phyloP scores from a whole-genome alignment of 106 monocot genomes.

The Platanthera guangdongensis region DNA sequence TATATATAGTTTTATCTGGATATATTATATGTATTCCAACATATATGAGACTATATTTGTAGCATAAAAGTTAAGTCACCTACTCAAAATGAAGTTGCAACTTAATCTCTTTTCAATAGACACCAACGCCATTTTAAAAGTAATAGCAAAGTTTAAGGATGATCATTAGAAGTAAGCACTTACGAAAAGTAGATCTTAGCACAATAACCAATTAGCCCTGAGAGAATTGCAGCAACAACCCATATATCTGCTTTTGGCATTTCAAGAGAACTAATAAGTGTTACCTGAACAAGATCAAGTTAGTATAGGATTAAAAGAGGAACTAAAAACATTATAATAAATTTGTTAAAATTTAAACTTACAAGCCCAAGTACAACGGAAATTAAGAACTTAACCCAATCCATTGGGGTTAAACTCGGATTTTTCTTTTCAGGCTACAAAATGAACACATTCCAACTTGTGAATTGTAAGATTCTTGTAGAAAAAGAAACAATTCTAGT shows the following conservation, averaged over 20 bases:
- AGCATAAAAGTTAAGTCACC: background rate
- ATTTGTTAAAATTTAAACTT: slow-evolving; percentile 15
- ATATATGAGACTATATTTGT: background rate
- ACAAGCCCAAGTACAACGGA: slow-evolving; percentile 80
- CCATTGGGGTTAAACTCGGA: slow-evolving; percentile 94
- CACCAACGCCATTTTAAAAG: background rate
- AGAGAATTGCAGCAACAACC: slow-evolving; percentile 85
- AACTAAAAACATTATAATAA: background rate
- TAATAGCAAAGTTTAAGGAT: background rate
- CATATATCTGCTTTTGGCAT: slow-evolving; percentile 79
- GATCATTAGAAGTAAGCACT: slow-evolving; percentile 16
- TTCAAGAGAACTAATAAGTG: slow-evolving; percentile 78
- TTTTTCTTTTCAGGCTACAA: slow-evolving; percentile 98
- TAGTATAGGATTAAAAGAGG: slow-evolving; percentile 3
- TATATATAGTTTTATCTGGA: no score
- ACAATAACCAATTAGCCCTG: slow-evolving; percentile 86
- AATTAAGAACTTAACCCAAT: slow-evolving; percentile 83
- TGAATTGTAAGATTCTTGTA: background rate
- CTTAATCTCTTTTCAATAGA: background rate
- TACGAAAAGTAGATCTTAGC: slow-evolving; percentile 94
- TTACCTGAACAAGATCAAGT: slow-evolving; percentile 29
- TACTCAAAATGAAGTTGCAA: background rate
- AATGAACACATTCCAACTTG: background rate
- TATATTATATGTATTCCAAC: no score
- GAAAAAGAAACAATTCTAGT: no score